These are phyloP conservation scores for Colletotrichum sp. DNA, from an alignment of 2,329 filamentous ascomycete species.

Conservation along the genomic window DNA sequence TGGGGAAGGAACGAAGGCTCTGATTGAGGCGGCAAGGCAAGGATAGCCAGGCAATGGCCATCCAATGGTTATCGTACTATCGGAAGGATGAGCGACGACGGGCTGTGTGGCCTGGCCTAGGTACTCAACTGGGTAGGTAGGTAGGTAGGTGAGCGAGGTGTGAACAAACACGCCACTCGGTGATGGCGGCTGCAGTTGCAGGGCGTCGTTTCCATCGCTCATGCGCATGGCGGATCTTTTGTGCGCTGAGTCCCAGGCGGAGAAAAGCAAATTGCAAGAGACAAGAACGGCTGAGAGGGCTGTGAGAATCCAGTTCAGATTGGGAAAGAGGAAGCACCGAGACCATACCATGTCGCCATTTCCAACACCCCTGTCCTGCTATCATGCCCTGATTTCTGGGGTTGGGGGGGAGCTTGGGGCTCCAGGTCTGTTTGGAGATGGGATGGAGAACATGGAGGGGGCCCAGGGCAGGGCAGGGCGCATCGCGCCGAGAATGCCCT, in stretches of 20 bases:
- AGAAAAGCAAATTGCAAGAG: not conserved
- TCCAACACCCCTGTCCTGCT: not conserved
- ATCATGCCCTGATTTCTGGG: not conserved
- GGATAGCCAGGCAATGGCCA: not conserved
- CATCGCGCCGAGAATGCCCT: not conserved
- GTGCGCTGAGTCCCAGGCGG: not conserved
- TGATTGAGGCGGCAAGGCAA: constrained; percentile 14
- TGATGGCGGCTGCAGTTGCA: not conserved
- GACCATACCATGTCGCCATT: constrained; percentile 6
- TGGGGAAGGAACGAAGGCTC: not conserved
- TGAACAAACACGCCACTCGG: not conserved
- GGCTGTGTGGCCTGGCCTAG: not conserved
- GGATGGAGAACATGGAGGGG: not conserved
- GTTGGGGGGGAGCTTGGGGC: not conserved
- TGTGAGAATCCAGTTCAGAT: constrained; percentile 5
- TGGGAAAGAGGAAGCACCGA: constrained; percentile 11
- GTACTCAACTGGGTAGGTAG: not conserved
- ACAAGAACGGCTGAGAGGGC: not conserved
- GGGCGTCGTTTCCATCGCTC: not conserved
- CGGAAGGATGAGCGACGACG: not conserved
- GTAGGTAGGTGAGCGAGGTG: not conserved
- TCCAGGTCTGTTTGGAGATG: not conserved
- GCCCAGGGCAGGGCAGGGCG: not conserved
- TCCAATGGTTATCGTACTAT: not conserved
- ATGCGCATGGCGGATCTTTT: not conserved